Evolutionary conservation across 2,329 filamentous ascomycete species (phyloP).

Genomic region (Penicillium sp.): DNA sequence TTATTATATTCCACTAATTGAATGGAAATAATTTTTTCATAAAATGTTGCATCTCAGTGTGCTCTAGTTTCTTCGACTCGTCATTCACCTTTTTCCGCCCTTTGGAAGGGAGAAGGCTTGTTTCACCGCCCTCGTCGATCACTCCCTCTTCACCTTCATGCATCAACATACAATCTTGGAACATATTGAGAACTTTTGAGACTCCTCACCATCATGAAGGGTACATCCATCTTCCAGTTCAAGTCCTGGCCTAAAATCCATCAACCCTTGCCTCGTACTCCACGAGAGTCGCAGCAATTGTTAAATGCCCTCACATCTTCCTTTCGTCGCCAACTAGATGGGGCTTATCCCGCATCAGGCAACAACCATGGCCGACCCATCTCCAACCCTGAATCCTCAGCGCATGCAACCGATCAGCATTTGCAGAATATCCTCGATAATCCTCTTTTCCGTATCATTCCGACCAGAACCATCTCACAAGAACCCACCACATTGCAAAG

Average conservation of each 20-base stretch:
- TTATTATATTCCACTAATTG: not conserved
- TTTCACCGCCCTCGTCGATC: constrained; percentile 21
- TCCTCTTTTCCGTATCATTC: constrained; percentile 36
- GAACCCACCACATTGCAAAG: constrained; percentile 10
- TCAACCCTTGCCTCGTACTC: constrained; percentile 44
- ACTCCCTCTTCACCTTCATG: constrained; percentile 3
- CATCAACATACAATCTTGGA: not conserved
- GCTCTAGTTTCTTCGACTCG: constrained; percentile 14
- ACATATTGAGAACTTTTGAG: not conserved
- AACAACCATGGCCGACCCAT: constrained; percentile 15
- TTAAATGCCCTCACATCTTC: constrained; percentile 54
- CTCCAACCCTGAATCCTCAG: constrained; percentile 23
- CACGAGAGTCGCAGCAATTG: constrained; percentile 51
- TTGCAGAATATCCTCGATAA: constrained; percentile 34
- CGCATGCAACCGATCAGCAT: constrained; percentile 32
- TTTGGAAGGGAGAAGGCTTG: not conserved
- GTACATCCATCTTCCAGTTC: constrained; percentile 41
- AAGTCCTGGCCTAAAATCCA: constrained; percentile 49
- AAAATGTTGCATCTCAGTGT: not conserved
- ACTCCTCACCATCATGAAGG: constrained; percentile 42
- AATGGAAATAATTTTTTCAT: not conserved
- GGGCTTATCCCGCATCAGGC: constrained; percentile 42
- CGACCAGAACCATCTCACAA: constrained; percentile 17
- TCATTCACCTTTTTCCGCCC: constrained; percentile 17
- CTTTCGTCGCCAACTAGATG: constrained; percentile 56